Conservation (phyloP, 306 rosid genomes). For the Ochetophila trinervis region DNA sequence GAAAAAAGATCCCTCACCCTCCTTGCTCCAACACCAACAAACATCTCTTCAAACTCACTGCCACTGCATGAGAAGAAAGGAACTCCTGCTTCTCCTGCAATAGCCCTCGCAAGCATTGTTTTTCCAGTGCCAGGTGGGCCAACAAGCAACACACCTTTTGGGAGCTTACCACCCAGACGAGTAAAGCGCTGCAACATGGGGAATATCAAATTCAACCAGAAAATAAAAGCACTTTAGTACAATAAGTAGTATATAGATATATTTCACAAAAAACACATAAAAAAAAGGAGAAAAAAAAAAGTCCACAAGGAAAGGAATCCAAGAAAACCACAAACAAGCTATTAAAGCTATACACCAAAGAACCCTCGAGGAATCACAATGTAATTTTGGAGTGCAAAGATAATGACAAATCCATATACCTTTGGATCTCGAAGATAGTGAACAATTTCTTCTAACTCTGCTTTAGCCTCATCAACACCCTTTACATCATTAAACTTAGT, state of each 20-base stretch:
- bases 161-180: conserved; percentile 94
- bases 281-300: too few species aligned
- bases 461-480: conserved; percentile 93
- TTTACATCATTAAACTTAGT: conserved; percentile 79
- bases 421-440: conserved; percentile 88
- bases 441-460: conserved; percentile 89
- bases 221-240: not conserved
- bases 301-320: not conserved
- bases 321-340: not conserved
- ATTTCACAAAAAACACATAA: not conserved
- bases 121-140: conserved; percentile 98
- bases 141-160: conserved; percentile 93
- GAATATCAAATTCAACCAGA: conserved; percentile 20
- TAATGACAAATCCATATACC: conserved; percentile 36
- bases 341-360: too few species aligned
- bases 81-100: conserved; percentile 97
- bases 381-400: not conserved
- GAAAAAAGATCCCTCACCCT: conserved; percentile 88
- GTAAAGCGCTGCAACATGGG: conserved; percentile 77
- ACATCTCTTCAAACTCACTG: conserved; percentile 95
- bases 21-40: conserved; percentile 95
- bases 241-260: not conserved
- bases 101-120: conserved; percentile 95
- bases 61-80: conserved; percentile 96
- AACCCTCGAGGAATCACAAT: too few species aligned